These are phyloP conservation scores for Quercus bicolor DNA, from an alignment of 306 rosid species.

Conservation along the genomic window DNA sequence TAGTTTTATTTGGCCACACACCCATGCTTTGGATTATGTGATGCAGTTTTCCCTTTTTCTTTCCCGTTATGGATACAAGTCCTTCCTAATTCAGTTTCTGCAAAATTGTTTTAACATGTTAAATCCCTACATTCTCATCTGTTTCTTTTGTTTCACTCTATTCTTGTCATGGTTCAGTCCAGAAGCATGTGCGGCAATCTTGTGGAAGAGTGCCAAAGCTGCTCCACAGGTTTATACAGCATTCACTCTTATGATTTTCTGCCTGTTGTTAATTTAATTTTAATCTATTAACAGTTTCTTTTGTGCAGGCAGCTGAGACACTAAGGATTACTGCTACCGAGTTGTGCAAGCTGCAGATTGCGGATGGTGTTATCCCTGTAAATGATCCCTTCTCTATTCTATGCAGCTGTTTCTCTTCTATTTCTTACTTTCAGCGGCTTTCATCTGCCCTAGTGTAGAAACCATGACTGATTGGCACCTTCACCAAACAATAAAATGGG, in stretches of 20 bases:
- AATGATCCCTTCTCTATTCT: conserved; percentile 25
- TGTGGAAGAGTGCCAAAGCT: conserved; percentile 89
- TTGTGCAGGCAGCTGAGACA: conserved; percentile 77
- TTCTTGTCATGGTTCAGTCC: conserved; percentile 60
- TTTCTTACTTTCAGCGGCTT: background rate
- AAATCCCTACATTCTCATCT: conserved; percentile 16
- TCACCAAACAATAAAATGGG: no score
- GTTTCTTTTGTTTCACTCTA: conserved; percentile 28
- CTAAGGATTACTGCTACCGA: conserved; percentile 76
- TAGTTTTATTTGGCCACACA: background rate
- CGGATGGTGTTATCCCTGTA: conserved; percentile 89
- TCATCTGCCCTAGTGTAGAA: background rate
- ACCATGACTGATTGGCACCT: no score
- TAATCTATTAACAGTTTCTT: background rate
- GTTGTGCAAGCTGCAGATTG: conserved; percentile 60
- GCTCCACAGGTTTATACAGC: conserved; percentile 64
- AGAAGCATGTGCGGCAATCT: conserved; percentile 97
- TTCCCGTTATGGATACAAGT: background rate
- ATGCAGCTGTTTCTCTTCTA: conserved; percentile 3
- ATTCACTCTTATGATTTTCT: conserved; percentile 2
- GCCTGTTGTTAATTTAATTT: conserved; percentile 14
- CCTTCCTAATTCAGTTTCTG: background rate
- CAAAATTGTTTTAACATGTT: background rate
- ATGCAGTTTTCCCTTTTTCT: background rate
- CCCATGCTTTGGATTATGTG: background rate